phyloP scores from a whole-genome alignment of 169 alveolate genomes.

The Plasmodium vinckei region DNA sequence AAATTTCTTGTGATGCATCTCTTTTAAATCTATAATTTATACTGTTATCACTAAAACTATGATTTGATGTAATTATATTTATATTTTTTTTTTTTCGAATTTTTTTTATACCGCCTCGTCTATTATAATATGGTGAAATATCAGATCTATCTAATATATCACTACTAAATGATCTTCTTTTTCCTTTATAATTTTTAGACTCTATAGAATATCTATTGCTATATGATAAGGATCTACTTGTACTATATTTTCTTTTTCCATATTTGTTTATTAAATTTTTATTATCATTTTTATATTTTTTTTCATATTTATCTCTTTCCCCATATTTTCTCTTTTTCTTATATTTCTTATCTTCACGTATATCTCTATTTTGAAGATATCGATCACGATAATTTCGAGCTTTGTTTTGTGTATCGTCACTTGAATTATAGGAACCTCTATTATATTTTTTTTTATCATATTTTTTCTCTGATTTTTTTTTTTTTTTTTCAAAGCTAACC shows the following conservation, averaged over 20 bases:
- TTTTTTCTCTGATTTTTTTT: not conserved
- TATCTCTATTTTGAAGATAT: not conserved
- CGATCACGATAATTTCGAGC: not conserved
- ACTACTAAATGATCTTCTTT: too few relatives aligned
- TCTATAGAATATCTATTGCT: not conserved
- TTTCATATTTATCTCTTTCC: slow-evolving; percentile 3
- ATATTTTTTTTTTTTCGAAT: too few relatives aligned
- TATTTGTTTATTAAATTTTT: not conserved
- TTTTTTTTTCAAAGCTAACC: not conserved
- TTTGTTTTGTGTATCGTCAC: not conserved
- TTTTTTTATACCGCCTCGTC: too few relatives aligned
- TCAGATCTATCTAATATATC: too few relatives aligned
- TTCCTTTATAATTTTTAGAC: too few relatives aligned
- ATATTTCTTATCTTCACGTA: slow-evolving; percentile 10
- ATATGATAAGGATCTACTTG: not conserved
- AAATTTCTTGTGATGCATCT: too few relatives aligned
- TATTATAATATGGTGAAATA: too few relatives aligned
- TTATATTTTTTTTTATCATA: not conserved
- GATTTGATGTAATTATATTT: too few relatives aligned
- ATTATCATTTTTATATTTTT: not conserved
- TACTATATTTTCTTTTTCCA: not conserved
- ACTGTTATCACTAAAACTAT: too few relatives aligned
- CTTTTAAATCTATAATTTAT: too few relatives aligned
- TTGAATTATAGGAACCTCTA: not conserved
- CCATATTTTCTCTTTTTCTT: slow-evolving; percentile 4